phyloP scores from a whole-genome alignment of 2,329 filamentous ascomycete genomes.

The Kalaharituber pfeilii region DNA sequence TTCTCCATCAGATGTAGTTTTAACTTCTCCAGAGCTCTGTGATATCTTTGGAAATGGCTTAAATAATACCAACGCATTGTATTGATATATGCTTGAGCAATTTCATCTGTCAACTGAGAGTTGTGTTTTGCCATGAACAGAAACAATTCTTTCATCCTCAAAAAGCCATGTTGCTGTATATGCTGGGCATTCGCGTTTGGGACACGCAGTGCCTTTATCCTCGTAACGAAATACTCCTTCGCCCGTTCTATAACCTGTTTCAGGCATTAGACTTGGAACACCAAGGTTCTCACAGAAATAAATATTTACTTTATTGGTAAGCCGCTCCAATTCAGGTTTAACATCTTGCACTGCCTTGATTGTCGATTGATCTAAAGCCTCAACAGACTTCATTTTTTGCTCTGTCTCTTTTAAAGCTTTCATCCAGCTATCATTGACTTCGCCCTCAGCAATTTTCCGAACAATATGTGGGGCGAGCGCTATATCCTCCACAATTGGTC shows the following conservation, averaged over 20 bases:
- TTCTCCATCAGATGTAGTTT: constrained; percentile 70
- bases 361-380: constrained; percentile 43
- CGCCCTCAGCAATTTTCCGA: constrained; percentile 67
- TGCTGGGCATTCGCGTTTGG: constrained; percentile 95
- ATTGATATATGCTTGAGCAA: constrained; percentile 84
- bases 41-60: constrained; percentile 79
- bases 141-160: constrained; percentile 77
- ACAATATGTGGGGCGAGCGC: constrained; percentile 73
- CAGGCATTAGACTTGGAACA: constrained; percentile 3
- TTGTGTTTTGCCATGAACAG: constrained; percentile 72
- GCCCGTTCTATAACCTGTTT: constrained; percentile 75
- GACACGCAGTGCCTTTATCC: constrained; percentile 84
- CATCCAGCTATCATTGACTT: constrained; percentile 79
- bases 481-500: constrained; percentile 78
- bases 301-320: constrained; percentile 53
- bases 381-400: constrained; percentile 53
- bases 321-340: constrained; percentile 64
- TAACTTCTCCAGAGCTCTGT: constrained; percentile 64
- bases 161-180: constrained; percentile 81
- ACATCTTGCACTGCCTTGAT: constrained; percentile 70
- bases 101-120: constrained; percentile 67
- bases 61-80: constrained; percentile 98
- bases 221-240: constrained; percentile 79
- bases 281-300: neutral
- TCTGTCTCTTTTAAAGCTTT: constrained; percentile 71